These are phyloP conservation scores for Jacaranda mimosifolia DNA, from an alignment of 257 asterid species.

Conservation along the genomic window DNA sequence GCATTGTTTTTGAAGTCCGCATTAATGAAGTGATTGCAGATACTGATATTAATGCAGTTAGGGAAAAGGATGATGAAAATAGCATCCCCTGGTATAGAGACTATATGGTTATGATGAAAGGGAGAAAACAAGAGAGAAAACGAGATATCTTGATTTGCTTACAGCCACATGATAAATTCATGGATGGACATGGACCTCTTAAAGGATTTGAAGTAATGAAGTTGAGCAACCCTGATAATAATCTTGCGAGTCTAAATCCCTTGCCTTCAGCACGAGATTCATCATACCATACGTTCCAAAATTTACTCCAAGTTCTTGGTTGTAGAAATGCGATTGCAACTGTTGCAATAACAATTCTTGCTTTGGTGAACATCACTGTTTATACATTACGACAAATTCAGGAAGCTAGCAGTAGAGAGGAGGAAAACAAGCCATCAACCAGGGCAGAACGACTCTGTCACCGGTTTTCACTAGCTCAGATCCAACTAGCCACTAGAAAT, in stretches of 20 bases:
- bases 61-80: conserved; percentile 37
- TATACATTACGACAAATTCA: conserved; percentile 32
- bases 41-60: conserved; percentile 34
- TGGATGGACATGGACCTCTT: conserved; percentile 29
- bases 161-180: neutral
- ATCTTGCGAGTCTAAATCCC: too few species aligned
- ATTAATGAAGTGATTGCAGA: conserved; percentile 45
- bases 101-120: conserved; percentile 29
- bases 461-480: too few species aligned
- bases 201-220: too few species aligned
- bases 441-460: conserved; percentile 1
- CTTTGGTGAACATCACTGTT: conserved; percentile 32
- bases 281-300: conserved; percentile 14
- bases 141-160: conserved; percentile 9
- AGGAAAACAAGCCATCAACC: conserved; percentile 26
- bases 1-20: conserved; percentile 34
- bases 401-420: conserved; percentile 31
- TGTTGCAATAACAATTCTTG: conserved; percentile 30
- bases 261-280: too few species aligned
- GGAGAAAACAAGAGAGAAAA: neutral
- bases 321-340: conserved; percentile 37
- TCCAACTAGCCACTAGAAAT: too few species aligned
- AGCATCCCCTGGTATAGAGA: conserved; percentile 35
- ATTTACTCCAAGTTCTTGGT: neutral
- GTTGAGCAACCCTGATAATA: too few species aligned